Conservation (phyloP, 2,329 filamentous ascomycete genomes). For the Aureobasidium sp. region DNA sequence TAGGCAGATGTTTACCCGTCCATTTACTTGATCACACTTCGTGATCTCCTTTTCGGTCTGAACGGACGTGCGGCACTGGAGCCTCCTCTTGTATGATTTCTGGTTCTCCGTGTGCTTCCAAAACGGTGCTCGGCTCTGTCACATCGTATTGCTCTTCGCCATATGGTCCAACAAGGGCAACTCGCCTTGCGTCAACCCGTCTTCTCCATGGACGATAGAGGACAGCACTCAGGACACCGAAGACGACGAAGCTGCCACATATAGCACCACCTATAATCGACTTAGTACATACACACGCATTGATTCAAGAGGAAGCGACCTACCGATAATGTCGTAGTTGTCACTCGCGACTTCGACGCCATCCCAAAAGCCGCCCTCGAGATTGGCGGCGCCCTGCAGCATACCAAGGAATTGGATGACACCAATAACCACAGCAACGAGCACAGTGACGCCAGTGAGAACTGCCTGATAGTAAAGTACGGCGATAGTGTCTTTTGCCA, state of each 20-base stretch:
- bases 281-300: background rate
- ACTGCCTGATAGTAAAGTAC: constrained; percentile 92
- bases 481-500: constrained; percentile 75
- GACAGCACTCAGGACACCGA: constrained; percentile 65
- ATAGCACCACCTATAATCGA: constrained; percentile 56
- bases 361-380: constrained; percentile 79
- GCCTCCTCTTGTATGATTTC: background rate
- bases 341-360: constrained; percentile 71
- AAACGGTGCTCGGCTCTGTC: background rate
- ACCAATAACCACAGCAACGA: constrained; percentile 80
- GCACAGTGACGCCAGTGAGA: constrained; percentile 72
- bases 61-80: background rate
- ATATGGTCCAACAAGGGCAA: background rate
- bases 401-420: constrained; percentile 76
- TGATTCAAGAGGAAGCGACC: background rate
- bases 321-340: constrained; percentile 75
- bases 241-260: constrained; percentile 74
- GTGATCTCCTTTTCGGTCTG: background rate
- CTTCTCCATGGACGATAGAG: constrained; percentile 74
- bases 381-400: constrained; percentile 66
- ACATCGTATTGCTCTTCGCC: constrained; percentile 11
- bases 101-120: background rate
- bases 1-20: background rate
- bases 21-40: background rate
- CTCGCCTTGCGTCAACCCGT: constrained; percentile 40